Evolutionary conservation across 106 monocot genomes (phyloP), one percentile per base, ranked within the genome.

Genomic region (Dioscorea dumetorum): DNA sequence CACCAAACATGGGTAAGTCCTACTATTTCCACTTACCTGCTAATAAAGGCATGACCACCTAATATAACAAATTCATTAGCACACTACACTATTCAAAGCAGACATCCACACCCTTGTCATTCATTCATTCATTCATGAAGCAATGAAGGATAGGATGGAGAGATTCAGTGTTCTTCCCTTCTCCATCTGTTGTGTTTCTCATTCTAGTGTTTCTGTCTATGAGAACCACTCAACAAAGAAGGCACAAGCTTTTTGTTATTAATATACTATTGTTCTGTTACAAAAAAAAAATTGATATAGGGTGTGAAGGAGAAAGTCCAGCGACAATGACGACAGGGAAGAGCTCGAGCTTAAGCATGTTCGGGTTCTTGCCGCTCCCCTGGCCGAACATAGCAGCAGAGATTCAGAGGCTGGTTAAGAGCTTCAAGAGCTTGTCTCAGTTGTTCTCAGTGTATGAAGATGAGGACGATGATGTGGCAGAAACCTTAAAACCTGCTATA

Each of bases 161-260:
- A 80, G 77, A 69, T 78, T 94, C 35, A 66, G 70, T 59, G 62
- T 74, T 41, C 78, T 90, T 50, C 87, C 90, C 58, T 94, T 90
- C 87, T 90, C 87, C 4, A 56, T 68, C 3, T 83, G 85, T 57
- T 95, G 94, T 49, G 72, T 79, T 48, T 91, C 91, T 50, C 82
- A 83, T 32, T 87, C 94, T 0, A 88, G 91, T 66, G 68, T 88
- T 15, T 68, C 67, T 0, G 83, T 91, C 22, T 21, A 58, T 49
- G 75, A 78, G n/a, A 71, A 61, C 34, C 74, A 28, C 15, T 73
- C 77, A 22, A 76, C n/a, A n/a, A n/a, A 68, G 65, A 85, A 75
- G 63, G 51, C 66, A 18, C 80, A 69, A 17, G 33, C 31, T n/a
- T n/a, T n/a, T n/a, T n/a, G n/a, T n/a, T n/a, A n/a, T n/a, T n/a